Percentiles rank a stretch among this genome's conserved stretches.
Conservation (phyloP, 2,329 filamentous ascomycete species). For the Karstenula rhodostoma region DNA sequence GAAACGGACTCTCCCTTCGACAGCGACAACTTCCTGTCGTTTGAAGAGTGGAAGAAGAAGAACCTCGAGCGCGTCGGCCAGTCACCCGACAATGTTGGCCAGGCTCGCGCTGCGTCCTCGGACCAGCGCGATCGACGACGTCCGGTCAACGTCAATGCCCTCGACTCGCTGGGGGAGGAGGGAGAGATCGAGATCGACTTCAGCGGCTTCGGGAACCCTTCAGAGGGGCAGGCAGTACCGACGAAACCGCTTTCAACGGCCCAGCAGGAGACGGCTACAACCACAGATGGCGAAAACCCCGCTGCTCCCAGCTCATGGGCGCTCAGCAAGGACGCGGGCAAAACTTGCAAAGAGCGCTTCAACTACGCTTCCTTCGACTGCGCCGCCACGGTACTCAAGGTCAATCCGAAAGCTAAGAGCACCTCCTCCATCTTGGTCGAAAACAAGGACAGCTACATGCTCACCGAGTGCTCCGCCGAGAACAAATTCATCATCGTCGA, state of each 20-base stretch:
- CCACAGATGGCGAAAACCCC: conserved; percentile 37
- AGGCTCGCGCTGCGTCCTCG: conserved; percentile 56
- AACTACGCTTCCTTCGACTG: conserved; percentile 98
- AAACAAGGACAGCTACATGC: conserved; percentile 98
- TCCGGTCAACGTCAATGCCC: conserved; percentile 67
- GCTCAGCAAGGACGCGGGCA: conserved; percentile 90
- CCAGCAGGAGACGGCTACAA: conserved; percentile 28
- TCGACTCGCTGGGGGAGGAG: conserved; percentile 86
- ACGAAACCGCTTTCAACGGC: conserved; percentile 26
- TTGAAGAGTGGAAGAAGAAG: conserved; percentile 97
- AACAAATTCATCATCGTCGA: conserved; percentile 97
- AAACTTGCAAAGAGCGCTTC: conserved; percentile 96
- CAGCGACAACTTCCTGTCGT: conserved; percentile 88
- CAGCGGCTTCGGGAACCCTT: conserved; percentile 64
- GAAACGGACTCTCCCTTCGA: conserved; percentile 73
- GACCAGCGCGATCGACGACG: conserved; percentile 59
- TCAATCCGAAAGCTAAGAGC: conserved; percentile 85
- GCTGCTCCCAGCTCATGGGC: conserved; percentile 43
- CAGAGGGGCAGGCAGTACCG: conserved; percentile 29
- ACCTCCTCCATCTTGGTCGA: conserved; percentile 89
- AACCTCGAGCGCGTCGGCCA: conserved; percentile 88
- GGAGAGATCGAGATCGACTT: conserved; percentile 83
- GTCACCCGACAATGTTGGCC: conserved; percentile 72
- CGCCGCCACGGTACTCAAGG: conserved; percentile 91
- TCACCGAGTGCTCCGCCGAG: conserved; percentile 83